Evolutionary conservation across 2,329 filamentous ascomycete genomes (phyloP).

Genomic region (Arthrobotrys conoides): DNA sequence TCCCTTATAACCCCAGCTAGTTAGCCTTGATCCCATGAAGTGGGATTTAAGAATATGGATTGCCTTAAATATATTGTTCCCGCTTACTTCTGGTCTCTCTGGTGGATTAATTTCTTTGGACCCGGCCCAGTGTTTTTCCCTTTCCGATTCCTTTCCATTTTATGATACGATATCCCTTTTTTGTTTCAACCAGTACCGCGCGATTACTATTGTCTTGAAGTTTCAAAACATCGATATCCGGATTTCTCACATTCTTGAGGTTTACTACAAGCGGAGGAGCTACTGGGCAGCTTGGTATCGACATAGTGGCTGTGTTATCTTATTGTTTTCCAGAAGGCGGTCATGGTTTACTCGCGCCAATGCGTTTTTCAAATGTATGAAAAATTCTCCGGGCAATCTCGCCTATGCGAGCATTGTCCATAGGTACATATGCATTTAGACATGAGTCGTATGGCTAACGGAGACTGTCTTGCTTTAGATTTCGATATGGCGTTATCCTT

Average conservation of each 20-base stretch:
- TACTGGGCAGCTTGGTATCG: background rate
- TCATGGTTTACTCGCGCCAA: conserved; percentile 40
- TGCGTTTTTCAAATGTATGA: conserved; percentile 32
- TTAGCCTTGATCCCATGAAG: conserved; percentile 15
- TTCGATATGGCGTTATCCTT: conserved; percentile 41
- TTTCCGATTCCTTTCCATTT: background rate
- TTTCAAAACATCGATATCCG: background rate
- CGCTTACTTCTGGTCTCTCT: background rate
- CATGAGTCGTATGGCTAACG: background rate
- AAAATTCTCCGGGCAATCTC: background rate
- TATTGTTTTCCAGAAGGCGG: background rate
- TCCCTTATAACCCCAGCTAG: background rate
- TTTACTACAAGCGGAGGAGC: background rate
- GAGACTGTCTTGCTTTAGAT: background rate
- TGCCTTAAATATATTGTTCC: conserved; percentile 9
- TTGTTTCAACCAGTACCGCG: background rate
- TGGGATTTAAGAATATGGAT: conserved; percentile 7
- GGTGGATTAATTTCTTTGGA: background rate
- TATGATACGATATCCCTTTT: background rate
- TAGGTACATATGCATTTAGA: background rate
- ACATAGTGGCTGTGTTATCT: background rate
- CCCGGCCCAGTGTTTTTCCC: background rate
- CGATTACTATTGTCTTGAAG: conserved; percentile 6
- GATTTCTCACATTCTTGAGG: background rate
- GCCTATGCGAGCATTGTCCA: background rate